These are phyloP conservation scores for sunflower (Helianthus annuus) DNA, from an alignment of 129 eudicot species.

Conservation along the genomic window HanXRQr2.0-SUNRISE NC_035445.2:140350713-140351212, in stretches of 20 bases:
- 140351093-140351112: not conserved
- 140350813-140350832: not conserved
- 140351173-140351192: not conserved
- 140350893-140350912: not conserved
- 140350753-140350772: constrained; percentile 1
- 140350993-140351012: constrained; percentile 15
- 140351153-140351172: not conserved
- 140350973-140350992: constrained; percentile 8
- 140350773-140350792: not conserved
- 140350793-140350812: constrained; percentile 1
- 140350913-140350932: not conserved
- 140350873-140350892: not conserved
- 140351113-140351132: not conserved
- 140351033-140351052: not conserved
- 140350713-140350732: not conserved
- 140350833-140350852: not conserved
- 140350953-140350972: constrained; percentile 26
- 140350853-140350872: not conserved
- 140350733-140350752: not conserved
- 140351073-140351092: constrained; percentile 6
- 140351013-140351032: constrained; percentile 3
- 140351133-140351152: not conserved
- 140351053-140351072: constrained; percentile 27
- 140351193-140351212: too few relatives aligned
- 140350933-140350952: not conserved